A percentile compares a stretch with the other conserved stretches of the same genome.
Conservation (phyloP, 192 early-diverging fungal genomes). For the Geosiphon pyriformis region DNA sequence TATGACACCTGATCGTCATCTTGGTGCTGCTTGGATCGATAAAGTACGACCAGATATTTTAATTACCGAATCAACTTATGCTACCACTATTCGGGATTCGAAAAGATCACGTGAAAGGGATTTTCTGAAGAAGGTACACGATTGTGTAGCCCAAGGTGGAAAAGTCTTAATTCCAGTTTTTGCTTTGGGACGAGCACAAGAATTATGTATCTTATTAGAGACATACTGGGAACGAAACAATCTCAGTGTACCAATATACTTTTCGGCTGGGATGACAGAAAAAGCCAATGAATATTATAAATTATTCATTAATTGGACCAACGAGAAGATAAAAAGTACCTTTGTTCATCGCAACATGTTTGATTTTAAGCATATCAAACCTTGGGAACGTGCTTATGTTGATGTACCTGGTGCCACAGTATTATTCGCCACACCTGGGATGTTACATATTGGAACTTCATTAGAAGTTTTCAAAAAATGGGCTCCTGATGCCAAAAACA, state of each 20-base stretch:
- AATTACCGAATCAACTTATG: slow-evolving; percentile 97
- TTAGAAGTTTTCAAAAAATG: slow-evolving; percentile 95
- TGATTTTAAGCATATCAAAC: slow-evolving; percentile 90
- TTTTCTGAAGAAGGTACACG: slow-evolving; percentile 84
- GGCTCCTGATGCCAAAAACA: slow-evolving; percentile 88
- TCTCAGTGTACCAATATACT: slow-evolving; percentile 86
- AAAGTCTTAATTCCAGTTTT: slow-evolving; percentile 98
- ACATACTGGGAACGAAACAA: slow-evolving; percentile 94
- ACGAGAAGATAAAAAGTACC: slow-evolving; percentile 91
- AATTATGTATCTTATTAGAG: slow-evolving; percentile 93
- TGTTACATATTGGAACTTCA: slow-evolving; percentile 95
- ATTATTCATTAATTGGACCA: slow-evolving; percentile 97
- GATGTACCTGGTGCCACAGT: slow-evolving; percentile 90
- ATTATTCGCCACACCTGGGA: slow-evolving; percentile 94
- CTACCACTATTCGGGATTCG: slow-evolving; percentile 90
- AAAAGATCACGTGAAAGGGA: slow-evolving; percentile 89
- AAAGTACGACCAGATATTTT: slow-evolving; percentile 83
- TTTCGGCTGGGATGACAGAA: slow-evolving; percentile 90
- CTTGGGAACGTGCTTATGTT: slow-evolving; percentile 65
- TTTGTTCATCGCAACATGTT: slow-evolving; percentile 96
- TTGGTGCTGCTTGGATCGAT: slow-evolving; percentile 97
- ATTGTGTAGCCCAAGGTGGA: slow-evolving; percentile 69
- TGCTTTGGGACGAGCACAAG: slow-evolving; percentile 95
- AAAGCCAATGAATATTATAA: slow-evolving; percentile 95
- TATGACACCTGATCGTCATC: slow-evolving; percentile 86